Evolutionary conservation across 2,329 filamentous ascomycete species (phyloP).

Genomic region (Arthrinium phaeospermum): DNA sequence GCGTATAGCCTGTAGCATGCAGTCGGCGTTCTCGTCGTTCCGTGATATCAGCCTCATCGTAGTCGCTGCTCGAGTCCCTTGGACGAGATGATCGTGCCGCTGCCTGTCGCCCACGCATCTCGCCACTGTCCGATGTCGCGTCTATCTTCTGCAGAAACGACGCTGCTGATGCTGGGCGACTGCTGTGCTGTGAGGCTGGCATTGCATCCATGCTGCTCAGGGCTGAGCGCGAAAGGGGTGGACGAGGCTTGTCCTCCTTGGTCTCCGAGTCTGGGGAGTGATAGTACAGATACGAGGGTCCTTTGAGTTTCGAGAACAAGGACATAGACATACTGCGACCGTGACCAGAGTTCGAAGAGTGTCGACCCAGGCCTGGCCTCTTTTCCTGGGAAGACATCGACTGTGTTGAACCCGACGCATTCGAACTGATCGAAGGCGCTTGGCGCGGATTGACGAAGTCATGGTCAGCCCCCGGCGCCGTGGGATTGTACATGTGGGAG

Average conservation of each 20-base stretch:
- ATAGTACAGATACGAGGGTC: conserved; percentile 40
- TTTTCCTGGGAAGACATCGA: conserved; percentile 38
- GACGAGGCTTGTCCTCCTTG: conserved; percentile 22
- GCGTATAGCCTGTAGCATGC: neutral
- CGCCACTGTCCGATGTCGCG: neutral
- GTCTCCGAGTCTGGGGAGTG: conserved; percentile 27
- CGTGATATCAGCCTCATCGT: neutral
- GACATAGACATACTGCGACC: conserved; percentile 40
- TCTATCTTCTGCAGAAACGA: neutral
- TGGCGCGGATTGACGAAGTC: conserved; percentile 32
- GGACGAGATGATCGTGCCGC: neutral
- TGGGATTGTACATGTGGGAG: conserved; percentile 27
- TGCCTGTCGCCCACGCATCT: conserved; percentile 17
- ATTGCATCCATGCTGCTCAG: conserved; percentile 15
- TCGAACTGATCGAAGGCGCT: conserved; percentile 35
- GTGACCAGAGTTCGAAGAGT: conserved; percentile 33
- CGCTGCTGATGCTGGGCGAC: neutral
- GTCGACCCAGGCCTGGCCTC: conserved; percentile 28
- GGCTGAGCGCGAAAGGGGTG: conserved; percentile 28
- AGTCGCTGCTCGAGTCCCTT: conserved; percentile 24
- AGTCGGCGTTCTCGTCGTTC: neutral
- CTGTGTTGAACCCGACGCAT: conserved; percentile 35
- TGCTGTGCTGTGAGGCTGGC: neutral
- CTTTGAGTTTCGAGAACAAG: conserved; percentile 38
- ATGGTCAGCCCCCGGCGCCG: conserved; percentile 25